Base-by-base conservation (phyloP, 2,329 filamentous ascomycete species). In the Dactylonectria macrodidyma region DNA sequence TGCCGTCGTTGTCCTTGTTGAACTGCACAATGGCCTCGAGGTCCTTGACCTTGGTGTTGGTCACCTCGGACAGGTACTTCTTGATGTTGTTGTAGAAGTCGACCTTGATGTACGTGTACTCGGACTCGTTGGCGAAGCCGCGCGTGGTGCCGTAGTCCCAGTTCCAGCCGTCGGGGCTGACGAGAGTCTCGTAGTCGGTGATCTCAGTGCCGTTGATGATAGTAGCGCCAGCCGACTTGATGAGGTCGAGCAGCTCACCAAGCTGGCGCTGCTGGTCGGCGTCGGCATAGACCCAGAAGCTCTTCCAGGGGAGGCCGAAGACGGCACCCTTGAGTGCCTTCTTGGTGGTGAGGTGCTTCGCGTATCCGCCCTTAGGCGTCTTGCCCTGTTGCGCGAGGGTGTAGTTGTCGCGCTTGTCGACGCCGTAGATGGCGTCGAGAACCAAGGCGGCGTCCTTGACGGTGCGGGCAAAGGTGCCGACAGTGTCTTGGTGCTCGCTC, bases 191-290 rank as follows among this genome's bases (percentile, higher is more conserved):
- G 73, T 89, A 87, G 76, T 89, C 83, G 24, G 89, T 88, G 2
- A 95, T 84, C 76, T 95, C 92, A 0, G 91, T 93, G 30, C 86
- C 86, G 74, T 94, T 93, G 75, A 94, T 82, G 47, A 95, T 84
- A 1, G 85, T 91, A 0, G 91, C 92, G 1, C 93, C 92, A 0
- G 89, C 89, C 0, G 78, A 77, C 75, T 87, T 74, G 41, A 95
- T 87, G 26, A 89, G 75, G 0, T 82, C 75, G 11, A 93, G 74
- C 2, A 73, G 69, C 2, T 72, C 70, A 1, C 87, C 77, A 3
- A 94, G 84, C 7, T 85, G 82, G 0, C 81, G 71, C 60, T 86
- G 84, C 78, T 93, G 89, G 44, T 88, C 85, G 2, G 79, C 71
- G 48, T 89, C 85, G 0, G 89, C 88, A 52, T 89, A 82, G 0